Percentiles rank a stretch among this genome's conserved stretches.
Evolutionary conservation across 2,329 filamentous ascomycete genomes (phyloP).

Genomic region (Allantophomopsis lycopodina): DNA sequence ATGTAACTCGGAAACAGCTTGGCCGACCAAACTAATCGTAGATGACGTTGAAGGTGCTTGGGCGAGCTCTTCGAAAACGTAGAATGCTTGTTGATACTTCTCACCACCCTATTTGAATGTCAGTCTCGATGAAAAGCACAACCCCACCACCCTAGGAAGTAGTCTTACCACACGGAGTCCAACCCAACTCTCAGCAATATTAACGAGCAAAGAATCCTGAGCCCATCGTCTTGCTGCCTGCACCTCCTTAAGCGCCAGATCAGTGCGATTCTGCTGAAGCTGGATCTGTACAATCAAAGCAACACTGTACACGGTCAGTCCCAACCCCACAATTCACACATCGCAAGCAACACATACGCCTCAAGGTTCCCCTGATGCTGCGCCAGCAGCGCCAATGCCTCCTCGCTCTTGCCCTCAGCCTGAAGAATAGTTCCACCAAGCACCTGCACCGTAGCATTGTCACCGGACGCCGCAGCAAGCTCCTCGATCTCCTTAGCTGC

Average conservation of each 20-base stretch:
- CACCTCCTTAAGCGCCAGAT: conserved; percentile 85
- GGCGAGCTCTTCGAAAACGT: conserved; percentile 93
- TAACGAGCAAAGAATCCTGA: conserved; percentile 86
- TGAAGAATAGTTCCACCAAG: conserved; percentile 73
- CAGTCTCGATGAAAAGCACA: conserved; percentile 8
- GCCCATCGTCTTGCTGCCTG: conserved; percentile 80
- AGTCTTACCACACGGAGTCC: conserved; percentile 65
- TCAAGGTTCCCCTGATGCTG: conserved; percentile 78
- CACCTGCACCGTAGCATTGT: conserved; percentile 73
- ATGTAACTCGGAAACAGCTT: conserved; percentile 85
- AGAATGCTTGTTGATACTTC: conserved; percentile 92
- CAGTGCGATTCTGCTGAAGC: conserved; percentile 78
- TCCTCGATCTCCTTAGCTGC: conserved; percentile 52
- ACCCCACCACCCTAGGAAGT: background rate
- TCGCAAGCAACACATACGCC: conserved; percentile 19
- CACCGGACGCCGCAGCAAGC: conserved; percentile 50
- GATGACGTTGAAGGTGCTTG: conserved; percentile 73
- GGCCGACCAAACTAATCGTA: conserved; percentile 63
- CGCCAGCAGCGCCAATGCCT: conserved; percentile 65
- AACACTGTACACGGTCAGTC: conserved; percentile 26
- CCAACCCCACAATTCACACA: no score
- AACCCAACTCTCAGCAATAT: conserved; percentile 92
- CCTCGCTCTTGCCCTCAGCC: conserved; percentile 67
- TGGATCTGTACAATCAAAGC: conserved; percentile 87
- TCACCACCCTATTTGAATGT: conserved; percentile 59